Evolutionary conservation across 139 green algal species (phyloP), one percentile per base, ranked within the genome.

Genomic region (Pleodorina starrii): DNA sequence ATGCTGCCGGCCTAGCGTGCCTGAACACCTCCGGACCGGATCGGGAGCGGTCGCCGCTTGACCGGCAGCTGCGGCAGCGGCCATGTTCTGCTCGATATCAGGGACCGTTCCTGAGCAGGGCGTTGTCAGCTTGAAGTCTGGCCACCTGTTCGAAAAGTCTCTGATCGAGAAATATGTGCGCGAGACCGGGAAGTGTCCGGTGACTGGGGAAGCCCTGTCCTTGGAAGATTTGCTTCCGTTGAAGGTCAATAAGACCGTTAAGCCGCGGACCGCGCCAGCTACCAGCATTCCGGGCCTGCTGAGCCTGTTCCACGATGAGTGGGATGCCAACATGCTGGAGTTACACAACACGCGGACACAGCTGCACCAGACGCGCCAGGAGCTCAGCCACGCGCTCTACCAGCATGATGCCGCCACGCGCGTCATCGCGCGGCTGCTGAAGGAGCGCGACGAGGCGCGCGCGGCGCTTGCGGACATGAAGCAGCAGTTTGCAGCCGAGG

Each of bases 261-360:
- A 99, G 90, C 97, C 98, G 0, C 88, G 98, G 36, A 90, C 95
- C 9, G 86, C 93, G 2, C 86, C 96, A 44, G 96, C 95, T 9
- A 98, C 95, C 66, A 98, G 95, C 90, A 97, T 99, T 48, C 98
- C 98, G 12, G 98, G 98, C 51, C 89, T 99, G 72, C 93, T 99
- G 21, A 91, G 90, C 16, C 79, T 98, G 19, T 98, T 99, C 40
- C 98, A 99, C 40, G 98, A 99, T 86, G 98, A 99, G 87, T 99
- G 97, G 97, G 98, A 99, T 85, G 95, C 96, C 1, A 90, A 96
- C 32, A 98, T 99, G 96, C 90, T 99, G 88, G 97, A 99, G 88
- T 91, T 92, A 19, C 95, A 98, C 93, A 91, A 90, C 36, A 93
- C 99, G 86, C 91, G 96, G 29, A 90, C 97, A 69, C 86, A 93